phyloP scores from a whole-genome alignment of 148 eudicot species.

The Amaranthus cruentus region DNA sequence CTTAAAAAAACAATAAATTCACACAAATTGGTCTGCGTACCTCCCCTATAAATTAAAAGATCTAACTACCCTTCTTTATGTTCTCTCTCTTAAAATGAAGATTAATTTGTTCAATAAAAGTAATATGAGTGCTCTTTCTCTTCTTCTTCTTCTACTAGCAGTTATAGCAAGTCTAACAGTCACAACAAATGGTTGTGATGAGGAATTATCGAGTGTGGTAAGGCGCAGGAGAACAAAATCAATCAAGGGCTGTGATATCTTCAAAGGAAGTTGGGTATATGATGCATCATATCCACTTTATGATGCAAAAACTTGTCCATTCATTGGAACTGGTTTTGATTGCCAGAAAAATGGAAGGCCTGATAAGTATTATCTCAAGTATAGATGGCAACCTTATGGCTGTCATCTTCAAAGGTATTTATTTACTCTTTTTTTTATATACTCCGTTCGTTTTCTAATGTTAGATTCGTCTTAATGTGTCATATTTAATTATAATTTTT shows the following conservation, averaged over 20 bases:
- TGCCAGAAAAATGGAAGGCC: conserved; percentile 57
- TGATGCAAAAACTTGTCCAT: conserved; percentile 44
- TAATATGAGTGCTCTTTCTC: background rate
- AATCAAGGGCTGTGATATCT: conserved; percentile 38
- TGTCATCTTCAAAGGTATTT: conserved; percentile 49
- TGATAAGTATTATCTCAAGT: conserved; percentile 46
- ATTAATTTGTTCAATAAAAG: background rate
- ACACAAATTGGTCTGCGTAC: background rate
- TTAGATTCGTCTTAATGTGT: too few relatives aligned
- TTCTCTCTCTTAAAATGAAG: conserved; percentile 12
- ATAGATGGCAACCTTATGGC: conserved; percentile 55
- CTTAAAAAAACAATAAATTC: background rate
- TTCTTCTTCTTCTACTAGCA: background rate
- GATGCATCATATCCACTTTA: conserved; percentile 50
- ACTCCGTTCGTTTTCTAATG: too few relatives aligned
- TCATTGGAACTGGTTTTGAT: conserved; percentile 34
- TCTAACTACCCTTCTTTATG: background rate
- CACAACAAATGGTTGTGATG: background rate
- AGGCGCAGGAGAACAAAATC: conserved; percentile 1
- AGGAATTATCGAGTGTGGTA: background rate
- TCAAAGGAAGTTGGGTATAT: conserved; percentile 56
- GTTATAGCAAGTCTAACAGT: background rate
- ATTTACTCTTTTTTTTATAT: too few relatives aligned
- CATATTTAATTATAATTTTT: too few relatives aligned
- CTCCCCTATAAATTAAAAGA: conserved; percentile 16